Evolutionary conservation across 352 stramenopile genomes (phyloP), one percentile per base, ranked within the genome.

Genomic region (Pythium utonaiense): DNA sequence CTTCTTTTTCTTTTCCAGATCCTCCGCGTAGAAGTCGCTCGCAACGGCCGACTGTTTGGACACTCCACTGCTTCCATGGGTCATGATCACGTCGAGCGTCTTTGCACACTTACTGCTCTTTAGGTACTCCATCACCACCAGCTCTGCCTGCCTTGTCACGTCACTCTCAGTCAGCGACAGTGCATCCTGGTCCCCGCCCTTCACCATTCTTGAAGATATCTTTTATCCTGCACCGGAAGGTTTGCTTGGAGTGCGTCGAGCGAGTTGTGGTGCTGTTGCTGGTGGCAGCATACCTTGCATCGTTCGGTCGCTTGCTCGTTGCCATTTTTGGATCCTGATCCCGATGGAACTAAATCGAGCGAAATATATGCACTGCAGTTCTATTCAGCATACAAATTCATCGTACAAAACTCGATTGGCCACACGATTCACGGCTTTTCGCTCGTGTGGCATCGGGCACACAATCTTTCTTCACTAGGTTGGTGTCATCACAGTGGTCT

Each of bases 61-160:
- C 21, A 27, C 34, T 38, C 52, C 34, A 6, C 30, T 13, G 6
- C 30, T 61, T 8, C 60, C 63, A 31, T 75, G 75, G n/a, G 69
- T 61, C 57, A 82, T 75, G 33, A 91, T 69, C 12, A 70, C 71
- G 41, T 89, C 70, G 25, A 93, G 62, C 19, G 81, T 74, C 45
- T 74, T 78, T 3, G 73, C 56, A 53, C 73, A 89, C 25, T 77
- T 79, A 50, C 54, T 80, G 34, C 57, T 79, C 62, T 87, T 86
- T 7, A 93, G 66, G 51, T 73, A 91, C 30, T 93, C 81, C 70
- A 88, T 76, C 33, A 85, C 78, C 6, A 93, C 71, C 48, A 91
- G 53, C 53, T 93, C 77, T 1, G 79, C 77, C 57, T 91, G 81
- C 6, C 77, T 67, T 8, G 73, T 69, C 16, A 88, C 64, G 61